phyloP scores from a whole-genome alignment of 2,329 filamentous ascomycete genomes.

The Biscogniauxia sp. region DNA sequence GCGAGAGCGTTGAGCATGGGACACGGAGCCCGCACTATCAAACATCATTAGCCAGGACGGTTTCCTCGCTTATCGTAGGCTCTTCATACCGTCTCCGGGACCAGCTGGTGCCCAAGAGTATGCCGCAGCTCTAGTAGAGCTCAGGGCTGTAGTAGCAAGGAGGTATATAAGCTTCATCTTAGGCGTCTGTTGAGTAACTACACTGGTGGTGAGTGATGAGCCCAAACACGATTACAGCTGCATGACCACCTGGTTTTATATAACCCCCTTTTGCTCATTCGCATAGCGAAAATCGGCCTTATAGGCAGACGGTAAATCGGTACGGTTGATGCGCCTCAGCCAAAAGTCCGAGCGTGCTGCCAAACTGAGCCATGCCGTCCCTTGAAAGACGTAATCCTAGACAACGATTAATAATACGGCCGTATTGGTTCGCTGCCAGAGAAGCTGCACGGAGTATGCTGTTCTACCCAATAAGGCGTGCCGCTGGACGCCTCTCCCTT shows the following conservation, averaged over 20 bases:
- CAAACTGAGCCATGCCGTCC: no score
- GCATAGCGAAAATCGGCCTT: neutral
- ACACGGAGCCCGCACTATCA: slow-evolving; percentile 41
- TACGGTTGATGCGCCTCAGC: no score
- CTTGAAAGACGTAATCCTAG: no score
- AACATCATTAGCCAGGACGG: neutral
- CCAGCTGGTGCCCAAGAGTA: neutral
- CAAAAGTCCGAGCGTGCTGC: no score
- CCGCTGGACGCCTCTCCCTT: no score
- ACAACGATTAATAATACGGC: no score
- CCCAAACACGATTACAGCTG: neutral
- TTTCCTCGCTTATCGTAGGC: neutral
- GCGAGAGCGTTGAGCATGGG: slow-evolving; percentile 51
- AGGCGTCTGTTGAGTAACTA: neutral
- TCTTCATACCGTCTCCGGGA: neutral
- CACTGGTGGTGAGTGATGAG: neutral
- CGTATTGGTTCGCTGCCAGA: no score
- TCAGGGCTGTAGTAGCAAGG: neutral
- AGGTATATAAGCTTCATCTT: neutral
- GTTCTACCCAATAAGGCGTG: no score
- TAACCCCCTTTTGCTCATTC: neutral
- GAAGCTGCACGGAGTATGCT: no score
- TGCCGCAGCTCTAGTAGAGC: neutral
- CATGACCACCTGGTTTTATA: neutral
- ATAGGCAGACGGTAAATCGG: no score